Evolutionary conservation across 192 early-diverging fungal species (phyloP), one percentile per base, ranked within the genome.

Genomic region (Coemansia sp.): DNA sequence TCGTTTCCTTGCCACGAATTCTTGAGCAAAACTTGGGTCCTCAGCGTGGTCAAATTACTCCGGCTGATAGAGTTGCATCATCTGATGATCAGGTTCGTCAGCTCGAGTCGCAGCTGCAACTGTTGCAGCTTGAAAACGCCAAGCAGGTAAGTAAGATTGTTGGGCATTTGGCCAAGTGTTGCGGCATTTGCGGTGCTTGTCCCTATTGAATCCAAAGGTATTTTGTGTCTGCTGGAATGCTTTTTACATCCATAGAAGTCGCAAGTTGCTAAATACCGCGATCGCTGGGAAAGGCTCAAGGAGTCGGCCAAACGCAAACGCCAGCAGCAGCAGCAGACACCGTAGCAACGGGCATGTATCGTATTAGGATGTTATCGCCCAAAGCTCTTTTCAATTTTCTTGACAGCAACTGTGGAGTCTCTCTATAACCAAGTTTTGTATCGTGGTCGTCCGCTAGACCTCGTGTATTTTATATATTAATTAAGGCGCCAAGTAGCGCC

Each of bases 271-370:
- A 77, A 77, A 51, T 77, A 77, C 41, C 62, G 67, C 10, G 73
- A 77, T 17, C 61, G 73, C 22, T 77, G 73, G 73, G 73, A 77
- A 22, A 77, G 58, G 37, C 55, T 77, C 18, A 77, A 77, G 25
- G 73, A 77, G 29, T 77, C 73, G 4, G 73, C 73, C 25, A 77
- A 77, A 49, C 57, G 73, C 14, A 77, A 77, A 25, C 66, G 73
- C 13, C 65, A 69, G 41, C 66, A 64, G 25, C 72, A 63, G 43
- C 48, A 58, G 23, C 49, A 65, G 22, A 3, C 13, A 21, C 50
- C 48, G 13, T n/a, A 60, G 38, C 23, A 58, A 25, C 43, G n/a
- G n/a, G n/a, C n/a, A n/a, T n/a, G n/a, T 13, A 34, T 34, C 8
- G 33, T 34, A 34, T 6, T 34, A 34, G 33, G 33, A 6, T 8